These are phyloP conservation scores for Cyberlindnera samutprakarnensis DNA, from an alignment of 805 yeast species.

Conservation along the genomic window DNA sequence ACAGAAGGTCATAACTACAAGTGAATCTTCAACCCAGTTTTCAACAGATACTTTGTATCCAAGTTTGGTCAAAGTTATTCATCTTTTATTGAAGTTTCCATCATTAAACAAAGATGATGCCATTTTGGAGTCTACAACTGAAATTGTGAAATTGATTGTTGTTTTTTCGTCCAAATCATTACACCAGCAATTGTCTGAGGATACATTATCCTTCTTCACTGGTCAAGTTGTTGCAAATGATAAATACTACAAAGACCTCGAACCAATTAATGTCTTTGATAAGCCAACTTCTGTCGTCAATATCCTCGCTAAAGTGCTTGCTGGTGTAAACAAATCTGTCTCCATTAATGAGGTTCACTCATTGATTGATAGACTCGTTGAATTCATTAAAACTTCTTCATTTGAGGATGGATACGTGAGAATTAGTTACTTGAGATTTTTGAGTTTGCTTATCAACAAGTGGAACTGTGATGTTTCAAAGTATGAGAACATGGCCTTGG, in stretches of 20 bases:
- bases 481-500: constrained; percentile 3
- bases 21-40: constrained; percentile 11
- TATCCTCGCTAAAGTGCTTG: constrained; percentile 38
- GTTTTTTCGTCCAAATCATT: constrained; percentile 21
- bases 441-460: constrained; percentile 52
- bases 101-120: constrained; percentile 8
- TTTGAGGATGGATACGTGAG: constrained; percentile 21
- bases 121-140: constrained; percentile 22
- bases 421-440: constrained; percentile 48
- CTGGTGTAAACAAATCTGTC: constrained; percentile 42
- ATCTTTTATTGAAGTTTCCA: constrained; percentile 11
- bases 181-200: constrained; percentile 40
- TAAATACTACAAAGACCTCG: constrained; percentile 5
- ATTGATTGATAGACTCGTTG: constrained; percentile 7
- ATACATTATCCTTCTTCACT: constrained; percentile 31
- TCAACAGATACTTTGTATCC: constrained; percentile 16
- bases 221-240: constrained; percentile 10
- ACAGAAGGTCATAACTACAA: constrained; percentile 16
- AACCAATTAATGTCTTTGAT: constrained; percentile 17
- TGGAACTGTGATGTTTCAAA: constrained; percentile 25
- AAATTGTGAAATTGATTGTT: constrained; percentile 27
- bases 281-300: constrained; percentile 28
- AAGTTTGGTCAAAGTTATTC: constrained; percentile 10
- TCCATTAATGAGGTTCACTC: constrained; percentile 18
- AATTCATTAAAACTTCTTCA: constrained; percentile 7